Evolutionary conservation across 768 basidiomycete genomes (phyloP), one percentile per base, ranked within the genome.

Genomic region (Trametopsis cervina): DNA sequence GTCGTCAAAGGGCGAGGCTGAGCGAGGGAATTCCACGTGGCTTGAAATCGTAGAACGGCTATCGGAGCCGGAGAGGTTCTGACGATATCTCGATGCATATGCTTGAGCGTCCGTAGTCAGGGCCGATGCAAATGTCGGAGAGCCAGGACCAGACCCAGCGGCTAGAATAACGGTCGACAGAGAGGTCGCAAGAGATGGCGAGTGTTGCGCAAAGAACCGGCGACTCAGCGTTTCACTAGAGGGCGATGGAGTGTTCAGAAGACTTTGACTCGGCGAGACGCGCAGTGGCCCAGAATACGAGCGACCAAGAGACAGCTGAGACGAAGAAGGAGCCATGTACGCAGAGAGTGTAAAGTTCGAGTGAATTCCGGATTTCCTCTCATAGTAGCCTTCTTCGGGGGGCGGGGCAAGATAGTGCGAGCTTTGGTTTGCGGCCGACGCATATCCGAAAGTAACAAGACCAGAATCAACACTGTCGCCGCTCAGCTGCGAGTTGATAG

Each of bases 261-360:
- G 18, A 7, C 47, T 49, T 1, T 10, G 13, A 13, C 39, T 29
- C 22, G 45, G 35, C 27, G 54, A 46, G 25, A 25, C 33, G 6
- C 39, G 36, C 17, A 39, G 36, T 4, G 35, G 43, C 18, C 42
- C 39, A 42, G 40, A 22, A 27, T 25, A n/a, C 40, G 33, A 17
- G 35, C 49, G 15, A 36, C 40, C 10, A 24, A 35, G 6, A 46
- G 49, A 18, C 37, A 48, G 10, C 13, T 46, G 24, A 37, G 37
- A 12, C 18, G 17, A 15, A 26, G 26, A 44, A 12, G 35, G 52
- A 33, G 36, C 36, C 15, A 44, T 21, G 22, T 53, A 56, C 7
- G 51, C 50, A 15, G 59, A 54, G 26, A 56, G 21, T 12, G 52
- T 54, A 21, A 54, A 49, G 17, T 37, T 44, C 4, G 59, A 54